Evolutionary conservation across 2,329 filamentous ascomycete species (phyloP).

Genomic region (Chaetomium globosum): DNA sequence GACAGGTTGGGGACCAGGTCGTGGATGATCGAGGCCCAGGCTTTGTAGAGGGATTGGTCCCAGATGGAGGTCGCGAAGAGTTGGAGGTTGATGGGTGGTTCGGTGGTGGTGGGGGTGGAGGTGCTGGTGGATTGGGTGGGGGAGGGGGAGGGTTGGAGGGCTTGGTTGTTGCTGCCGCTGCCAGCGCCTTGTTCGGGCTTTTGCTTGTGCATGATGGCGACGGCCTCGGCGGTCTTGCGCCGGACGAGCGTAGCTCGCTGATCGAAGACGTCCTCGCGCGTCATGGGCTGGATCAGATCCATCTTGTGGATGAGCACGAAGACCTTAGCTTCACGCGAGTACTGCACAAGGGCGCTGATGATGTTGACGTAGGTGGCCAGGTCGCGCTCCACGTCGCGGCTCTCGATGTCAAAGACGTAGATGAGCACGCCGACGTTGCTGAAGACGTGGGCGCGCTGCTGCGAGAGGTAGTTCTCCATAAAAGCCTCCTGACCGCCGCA

Average conservation of each 20-base stretch:
- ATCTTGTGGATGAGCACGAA: constrained; percentile 99
- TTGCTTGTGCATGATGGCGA: constrained; percentile 44
- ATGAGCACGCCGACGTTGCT: constrained; percentile 95
- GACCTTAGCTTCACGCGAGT: constrained; percentile 76
- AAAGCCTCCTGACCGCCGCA: constrained; percentile 98
- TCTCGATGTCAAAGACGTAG: constrained; percentile 99
- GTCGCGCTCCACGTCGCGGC: constrained; percentile 89
- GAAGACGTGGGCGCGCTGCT: constrained; percentile 95
- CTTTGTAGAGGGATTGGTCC: constrained; percentile 97
- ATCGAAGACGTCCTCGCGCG: constrained; percentile 80
- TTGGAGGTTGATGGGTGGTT: constrained; percentile 65
- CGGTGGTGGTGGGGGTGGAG: constrained; percentile 39
- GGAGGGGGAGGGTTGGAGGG: constrained; percentile 7
- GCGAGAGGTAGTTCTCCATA: constrained; percentile 96
- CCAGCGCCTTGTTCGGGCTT: constrained; percentile 36
- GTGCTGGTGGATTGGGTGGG: constrained; percentile 29
- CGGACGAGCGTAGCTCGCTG: constrained; percentile 78
- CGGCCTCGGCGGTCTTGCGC: constrained; percentile 66
- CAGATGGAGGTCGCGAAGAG: constrained; percentile 96
- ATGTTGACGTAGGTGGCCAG: constrained; percentile 90
- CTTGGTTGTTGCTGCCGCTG: neutral
- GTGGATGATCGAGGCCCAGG: constrained; percentile 98
- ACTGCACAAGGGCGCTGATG: constrained; percentile 84
- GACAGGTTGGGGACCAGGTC: constrained; percentile 92
- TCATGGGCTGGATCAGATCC: constrained; percentile 83